A percentile compares a stretch with the other conserved stretches of the same genome.
Conservation (phyloP, 345 rosid genomes). For the Triadica sebifera region DNA sequence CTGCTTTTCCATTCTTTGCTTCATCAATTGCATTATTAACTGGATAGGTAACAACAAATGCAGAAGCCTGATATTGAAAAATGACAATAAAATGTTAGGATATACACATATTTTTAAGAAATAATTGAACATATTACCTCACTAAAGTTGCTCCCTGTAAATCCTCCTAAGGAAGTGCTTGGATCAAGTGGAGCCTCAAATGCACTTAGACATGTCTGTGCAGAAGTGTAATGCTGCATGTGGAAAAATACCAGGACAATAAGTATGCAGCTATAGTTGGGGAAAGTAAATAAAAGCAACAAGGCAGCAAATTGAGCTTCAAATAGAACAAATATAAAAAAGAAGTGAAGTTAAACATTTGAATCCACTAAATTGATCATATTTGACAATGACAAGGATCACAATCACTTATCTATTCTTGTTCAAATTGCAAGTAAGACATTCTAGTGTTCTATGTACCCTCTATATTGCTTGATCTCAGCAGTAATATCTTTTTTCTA, state of each 20-base stretch:
- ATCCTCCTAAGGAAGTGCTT: conserved; percentile 87
- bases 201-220: conserved; percentile 86
- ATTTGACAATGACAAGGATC: background rate
- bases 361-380: background rate
- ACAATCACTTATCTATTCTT: background rate
- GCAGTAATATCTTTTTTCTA: no score
- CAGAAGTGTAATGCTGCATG: conserved; percentile 75
- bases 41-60: conserved; percentile 87
- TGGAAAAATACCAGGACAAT: conserved; percentile 13
- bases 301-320: conserved; percentile 11
- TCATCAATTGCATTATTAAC: conserved; percentile 74
- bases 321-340: conserved; percentile 4
- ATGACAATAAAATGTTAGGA: background rate
- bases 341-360: background rate
- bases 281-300: background rate
- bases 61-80: conserved; percentile 67
- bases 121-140: conserved; percentile 51
- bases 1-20: conserved; percentile 69
- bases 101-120: conserved; percentile 15
- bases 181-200: conserved; percentile 96
- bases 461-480: no score
- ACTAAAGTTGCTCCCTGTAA: conserved; percentile 68
- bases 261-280: conserved; percentile 4
- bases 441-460: no score
- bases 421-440: background rate